A percentile compares a stretch with the other conserved stretches of the same genome.
These are phyloP conservation scores for Penicillium janthinellum DNA, from an alignment of 2,329 filamentous ascomycete genomes.

Conservation along the genomic window DNA sequence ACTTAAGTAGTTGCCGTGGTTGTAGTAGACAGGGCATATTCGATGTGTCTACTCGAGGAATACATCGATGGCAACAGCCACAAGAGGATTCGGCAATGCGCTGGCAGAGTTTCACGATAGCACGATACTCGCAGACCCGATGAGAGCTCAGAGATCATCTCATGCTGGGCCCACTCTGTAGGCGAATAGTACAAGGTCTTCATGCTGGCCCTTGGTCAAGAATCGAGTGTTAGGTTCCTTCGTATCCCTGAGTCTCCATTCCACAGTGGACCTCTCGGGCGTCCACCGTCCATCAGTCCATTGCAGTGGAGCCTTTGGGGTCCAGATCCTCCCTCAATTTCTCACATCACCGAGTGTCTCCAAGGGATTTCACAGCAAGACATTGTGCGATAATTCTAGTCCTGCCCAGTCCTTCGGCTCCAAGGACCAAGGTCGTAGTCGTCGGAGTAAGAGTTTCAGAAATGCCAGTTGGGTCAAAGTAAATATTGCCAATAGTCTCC, in stretches of 20 bases:
- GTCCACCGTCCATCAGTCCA: not conserved
- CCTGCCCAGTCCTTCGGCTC: not conserved
- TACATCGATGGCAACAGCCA: not conserved
- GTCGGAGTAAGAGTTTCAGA: conserved; percentile 3
- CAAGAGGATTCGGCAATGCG: not conserved
- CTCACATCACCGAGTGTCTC: not conserved
- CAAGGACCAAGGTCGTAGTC: not conserved
- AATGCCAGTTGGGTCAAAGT: not conserved
- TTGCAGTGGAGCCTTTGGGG: not conserved
- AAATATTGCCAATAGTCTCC: conserved; percentile 6
- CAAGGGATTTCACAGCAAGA: not conserved
- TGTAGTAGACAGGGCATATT: no score
- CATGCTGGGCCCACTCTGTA: not conserved
- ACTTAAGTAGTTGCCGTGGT: no score
- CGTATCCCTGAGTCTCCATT: not conserved
- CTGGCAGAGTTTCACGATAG: not conserved
- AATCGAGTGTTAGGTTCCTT: not conserved
- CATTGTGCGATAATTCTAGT: not conserved
- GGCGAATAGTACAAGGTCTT: not conserved
- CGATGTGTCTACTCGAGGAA: no score
- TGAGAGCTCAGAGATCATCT: not conserved
- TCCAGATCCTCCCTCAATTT: not conserved
- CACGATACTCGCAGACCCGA: not conserved
- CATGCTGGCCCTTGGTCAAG: not conserved
- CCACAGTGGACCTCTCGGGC: conserved; percentile 3